Conservation (phyloP, 2,329 filamentous ascomycete genomes). For the Elsinoe fawcettii region DNA sequence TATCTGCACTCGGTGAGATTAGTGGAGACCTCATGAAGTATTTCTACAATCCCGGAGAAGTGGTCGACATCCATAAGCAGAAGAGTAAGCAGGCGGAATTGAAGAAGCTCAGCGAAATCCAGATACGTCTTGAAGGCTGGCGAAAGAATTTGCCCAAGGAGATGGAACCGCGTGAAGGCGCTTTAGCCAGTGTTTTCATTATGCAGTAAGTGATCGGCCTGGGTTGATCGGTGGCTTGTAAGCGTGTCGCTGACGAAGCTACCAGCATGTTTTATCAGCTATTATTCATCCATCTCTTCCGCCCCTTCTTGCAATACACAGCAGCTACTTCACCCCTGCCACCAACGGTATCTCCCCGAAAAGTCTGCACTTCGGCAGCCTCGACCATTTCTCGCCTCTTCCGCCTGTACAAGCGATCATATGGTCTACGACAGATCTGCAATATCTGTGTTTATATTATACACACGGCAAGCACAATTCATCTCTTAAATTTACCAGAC, state of each 20-base stretch:
- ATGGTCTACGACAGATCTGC: conserved; percentile 86
- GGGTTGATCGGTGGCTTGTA: not conserved
- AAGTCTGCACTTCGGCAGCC: conserved; percentile 84
- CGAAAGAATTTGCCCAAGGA: conserved; percentile 74
- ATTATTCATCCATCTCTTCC: conserved; percentile 90
- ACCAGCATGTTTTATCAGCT: conserved; percentile 96
- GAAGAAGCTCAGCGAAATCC: conserved; percentile 86
- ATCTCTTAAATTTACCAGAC: conserved; percentile 84
- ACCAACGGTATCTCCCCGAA: conserved; percentile 77
- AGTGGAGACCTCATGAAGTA: conserved; percentile 81
- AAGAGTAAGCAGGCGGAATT: conserved; percentile 74
- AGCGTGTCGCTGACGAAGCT: not conserved
- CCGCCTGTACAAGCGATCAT: conserved; percentile 84
- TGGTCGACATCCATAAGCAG: conserved; percentile 52
- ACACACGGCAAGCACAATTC: conserved; percentile 90
- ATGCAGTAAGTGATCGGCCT: conserved; percentile 65
- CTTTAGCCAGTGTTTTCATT: conserved; percentile 71
- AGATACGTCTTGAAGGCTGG: conserved; percentile 86
- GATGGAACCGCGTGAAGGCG: conserved; percentile 81
- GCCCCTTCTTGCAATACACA: conserved; percentile 87
- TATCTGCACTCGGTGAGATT: conserved; percentile 81
- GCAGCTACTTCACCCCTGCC: conserved; percentile 75
- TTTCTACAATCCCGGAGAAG: conserved; percentile 66
- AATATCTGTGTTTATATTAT: conserved; percentile 95
- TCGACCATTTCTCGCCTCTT: conserved; percentile 88